Evolutionary conservation across 2,329 filamentous ascomycete species (phyloP), one percentile per base, ranked within the genome.

Genomic region (Fusarium mangiferae): DNA sequence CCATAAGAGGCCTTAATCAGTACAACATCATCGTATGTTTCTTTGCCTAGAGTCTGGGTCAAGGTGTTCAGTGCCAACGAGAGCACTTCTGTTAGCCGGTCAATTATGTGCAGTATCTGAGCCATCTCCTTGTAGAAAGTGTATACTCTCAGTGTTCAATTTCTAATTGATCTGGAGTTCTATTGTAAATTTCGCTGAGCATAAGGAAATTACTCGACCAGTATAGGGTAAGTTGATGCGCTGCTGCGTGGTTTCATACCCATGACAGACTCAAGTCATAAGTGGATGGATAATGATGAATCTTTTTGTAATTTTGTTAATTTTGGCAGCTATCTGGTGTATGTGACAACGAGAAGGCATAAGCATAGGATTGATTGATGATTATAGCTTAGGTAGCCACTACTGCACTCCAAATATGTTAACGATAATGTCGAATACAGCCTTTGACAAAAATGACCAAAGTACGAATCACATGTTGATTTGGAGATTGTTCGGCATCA

Each of bases 1-100:
- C 18, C 17, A 12, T 10, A 14, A 45, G 45, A 51, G 48, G 18
- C 11, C 48, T 8, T 14, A 2, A 18, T 14, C 8, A 35, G 3
- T 2, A 20, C 1, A 14, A 7, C 2, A 24, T 13, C 4, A 7
- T 35, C 15, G 3, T 14, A 10, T 10, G n/a, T 7, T 18, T 33
- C 12, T 22, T 51, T 33, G 11, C 12, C 48, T 11, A 12, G 9
- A 33, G 6, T 51, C 22, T 51, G 8, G 12, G 15, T 13, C 12
- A 51, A 24, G 11, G 28, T n/a, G 9, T 48, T 14, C 4, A 33
- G 6, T 33, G 30, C 28, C 11, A 33, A 5, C 10, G 22, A n/a
- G 15, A 33, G 15, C 22, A 15, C 22, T 33, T 33, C 28, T n/a
- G 13, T 11, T n/a, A 49, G 46, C 15, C 22, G n/a, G 15, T 24